A percentile compares a stretch with the other conserved stretches of the same genome.
phyloP scores from a whole-genome alignment of 768 basidiomycete species.

The Strobilomyces dryophilus region DNA sequence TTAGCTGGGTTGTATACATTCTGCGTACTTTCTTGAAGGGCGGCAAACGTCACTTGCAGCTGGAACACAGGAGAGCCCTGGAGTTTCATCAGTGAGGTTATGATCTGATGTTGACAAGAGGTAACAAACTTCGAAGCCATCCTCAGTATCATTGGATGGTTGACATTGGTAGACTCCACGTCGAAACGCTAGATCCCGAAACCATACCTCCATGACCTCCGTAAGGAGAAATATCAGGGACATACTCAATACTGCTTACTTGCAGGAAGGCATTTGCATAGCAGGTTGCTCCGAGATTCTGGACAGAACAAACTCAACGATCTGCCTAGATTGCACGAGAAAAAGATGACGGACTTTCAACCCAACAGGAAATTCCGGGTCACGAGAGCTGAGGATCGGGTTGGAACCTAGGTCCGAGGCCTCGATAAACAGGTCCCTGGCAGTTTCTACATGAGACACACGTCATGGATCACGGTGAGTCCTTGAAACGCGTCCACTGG shows the following conservation, averaged over 20 bases:
- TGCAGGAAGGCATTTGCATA: constrained; percentile 96
- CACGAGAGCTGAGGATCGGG: constrained; percentile 48
- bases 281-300: constrained; percentile 97
- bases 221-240: constrained; percentile 4
- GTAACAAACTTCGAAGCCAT: constrained; percentile 38
- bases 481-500: constrained; percentile 10
- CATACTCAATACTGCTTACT: constrained; percentile 36
- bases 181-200: constrained; percentile 77
- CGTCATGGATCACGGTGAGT: constrained; percentile 2
- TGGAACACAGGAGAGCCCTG: constrained; percentile 79
- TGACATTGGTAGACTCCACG: constrained; percentile 77
- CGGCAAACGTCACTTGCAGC: constrained; percentile 78
- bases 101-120: neutral
- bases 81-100: neutral
- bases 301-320: constrained; percentile 1
- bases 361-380: constrained; percentile 64
- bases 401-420: constrained; percentile 49
- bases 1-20: constrained; percentile 78
- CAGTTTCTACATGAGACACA: constrained; percentile 39
- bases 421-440: constrained; percentile 49
- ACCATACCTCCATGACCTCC: constrained; percentile 70
- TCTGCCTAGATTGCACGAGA: neutral
- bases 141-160: constrained; percentile 47
- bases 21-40: constrained; percentile 69
- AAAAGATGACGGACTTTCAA: constrained; percentile 51